A percentile compares a stretch with the other conserved stretches of the same genome.
These are phyloP conservation scores for Eudorina sp. DNA, from an alignment of 139 green algal species.

Conservation along the genomic window DNA sequence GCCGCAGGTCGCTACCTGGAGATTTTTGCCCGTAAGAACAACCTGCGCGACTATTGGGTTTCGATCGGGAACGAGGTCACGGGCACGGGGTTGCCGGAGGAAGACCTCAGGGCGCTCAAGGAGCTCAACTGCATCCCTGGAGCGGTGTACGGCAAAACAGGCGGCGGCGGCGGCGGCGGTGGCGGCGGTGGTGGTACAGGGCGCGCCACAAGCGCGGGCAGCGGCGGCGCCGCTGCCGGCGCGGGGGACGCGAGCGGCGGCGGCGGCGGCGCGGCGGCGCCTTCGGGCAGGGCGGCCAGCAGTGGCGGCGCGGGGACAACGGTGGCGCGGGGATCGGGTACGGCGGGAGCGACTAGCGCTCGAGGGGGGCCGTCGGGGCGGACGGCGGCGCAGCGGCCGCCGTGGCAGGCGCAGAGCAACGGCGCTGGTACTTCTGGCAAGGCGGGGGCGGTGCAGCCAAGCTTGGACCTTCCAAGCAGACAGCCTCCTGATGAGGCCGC, in stretches of 20 bases:
- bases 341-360: neutral
- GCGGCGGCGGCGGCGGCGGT: neutral
- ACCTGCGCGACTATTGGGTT: constrained; percentile 94
- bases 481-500: too few relatives aligned
- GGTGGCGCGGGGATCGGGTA: neutral
- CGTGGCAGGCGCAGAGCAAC: neutral
- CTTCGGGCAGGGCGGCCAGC: neutral
- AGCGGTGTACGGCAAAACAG: constrained; percentile 62
- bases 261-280: neutral
- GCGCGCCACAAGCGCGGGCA: neutral
- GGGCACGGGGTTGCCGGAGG: constrained; percentile 73
- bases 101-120: constrained; percentile 54
- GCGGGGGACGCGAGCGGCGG: neutral
- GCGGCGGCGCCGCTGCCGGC: neutral
- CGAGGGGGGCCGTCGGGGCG: neutral
- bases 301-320: neutral
- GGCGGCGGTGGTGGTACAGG: neutral
- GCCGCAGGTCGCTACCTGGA: constrained; percentile 87
- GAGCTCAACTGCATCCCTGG: constrained; percentile 56
- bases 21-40: constrained; percentile 96
- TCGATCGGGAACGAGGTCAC: constrained; percentile 95
- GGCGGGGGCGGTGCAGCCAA: too few relatives aligned
- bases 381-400: neutral
- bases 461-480: too few relatives aligned
- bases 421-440: too few relatives aligned